Evolutionary conservation across 805 yeast genomes (phyloP).

Genomic region (Wickerhamomyces sydowiorum): DNA sequence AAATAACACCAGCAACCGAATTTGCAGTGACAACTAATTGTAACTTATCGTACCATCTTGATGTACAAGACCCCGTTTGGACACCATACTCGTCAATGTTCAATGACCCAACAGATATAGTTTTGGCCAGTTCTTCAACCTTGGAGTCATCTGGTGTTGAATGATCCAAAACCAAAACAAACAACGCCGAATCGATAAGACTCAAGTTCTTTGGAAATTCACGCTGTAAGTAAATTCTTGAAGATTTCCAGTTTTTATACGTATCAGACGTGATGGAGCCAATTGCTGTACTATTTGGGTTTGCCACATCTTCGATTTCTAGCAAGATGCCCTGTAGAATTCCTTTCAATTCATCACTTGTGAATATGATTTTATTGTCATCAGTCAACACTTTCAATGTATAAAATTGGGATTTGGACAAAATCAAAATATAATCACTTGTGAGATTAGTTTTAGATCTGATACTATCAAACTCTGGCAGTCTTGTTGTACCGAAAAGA

Average conservation of each 20-base stretch:
- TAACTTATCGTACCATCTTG: slow-evolving; percentile 90
- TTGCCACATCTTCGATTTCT: slow-evolving; percentile 57
- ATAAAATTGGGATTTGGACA: slow-evolving; percentile 80
- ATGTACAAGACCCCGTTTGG: slow-evolving; percentile 88
- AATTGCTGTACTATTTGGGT: slow-evolving; percentile 65
- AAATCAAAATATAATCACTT: slow-evolving; percentile 68
- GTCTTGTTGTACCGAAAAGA: slow-evolving; percentile 64
- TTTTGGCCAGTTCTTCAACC: slow-evolving; percentile 32
- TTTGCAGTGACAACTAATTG: slow-evolving; percentile 80
- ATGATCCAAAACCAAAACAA: slow-evolving; percentile 77
- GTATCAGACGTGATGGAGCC: slow-evolving; percentile 88
- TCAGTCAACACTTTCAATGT: slow-evolving; percentile 79
- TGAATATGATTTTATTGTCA: slow-evolving; percentile 56
- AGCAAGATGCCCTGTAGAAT: slow-evolving; percentile 62
- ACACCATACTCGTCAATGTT: slow-evolving; percentile 65
- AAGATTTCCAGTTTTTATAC: slow-evolving; percentile 75
- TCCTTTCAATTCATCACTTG: slow-evolving; percentile 58
- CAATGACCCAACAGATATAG: slow-evolving; percentile 80
- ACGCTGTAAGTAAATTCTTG: slow-evolving; percentile 46
- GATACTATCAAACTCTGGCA: slow-evolving; percentile 55
- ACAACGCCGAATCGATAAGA: slow-evolving; percentile 70
- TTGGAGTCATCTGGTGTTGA: slow-evolving; percentile 52
- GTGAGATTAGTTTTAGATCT: slow-evolving; percentile 60
- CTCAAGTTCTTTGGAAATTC: slow-evolving; percentile 30
- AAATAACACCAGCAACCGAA: slow-evolving; percentile 85